phyloP scores from a whole-genome alignment of 768 basidiomycete species.

The Leccinellum rugosiceps region DNA sequence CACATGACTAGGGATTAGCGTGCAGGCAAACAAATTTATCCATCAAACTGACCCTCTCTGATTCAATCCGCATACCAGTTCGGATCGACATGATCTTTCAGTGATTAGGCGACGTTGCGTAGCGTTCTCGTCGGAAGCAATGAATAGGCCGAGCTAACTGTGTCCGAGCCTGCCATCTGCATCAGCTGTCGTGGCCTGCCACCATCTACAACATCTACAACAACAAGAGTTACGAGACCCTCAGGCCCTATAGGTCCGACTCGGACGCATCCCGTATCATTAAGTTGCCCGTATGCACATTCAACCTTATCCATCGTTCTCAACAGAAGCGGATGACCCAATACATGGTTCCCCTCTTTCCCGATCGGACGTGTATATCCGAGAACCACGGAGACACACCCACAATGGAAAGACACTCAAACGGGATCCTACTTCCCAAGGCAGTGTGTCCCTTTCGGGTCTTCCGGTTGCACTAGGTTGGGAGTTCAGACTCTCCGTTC shows the following conservation, averaged over 20 bases:
- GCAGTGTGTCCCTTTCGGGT: background rate
- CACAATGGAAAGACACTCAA: background rate
- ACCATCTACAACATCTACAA: background rate
- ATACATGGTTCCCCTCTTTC: background rate
- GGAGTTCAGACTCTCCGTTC: background rate
- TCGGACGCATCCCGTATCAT: background rate
- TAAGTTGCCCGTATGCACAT: background rate
- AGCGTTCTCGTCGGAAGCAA: background rate
- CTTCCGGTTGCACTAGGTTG: background rate
- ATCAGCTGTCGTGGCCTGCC: background rate
- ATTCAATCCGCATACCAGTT: background rate
- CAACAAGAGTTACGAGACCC: background rate
- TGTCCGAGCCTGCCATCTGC: background rate
- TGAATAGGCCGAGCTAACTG: background rate
- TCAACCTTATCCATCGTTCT: background rate
- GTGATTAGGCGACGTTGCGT: background rate
- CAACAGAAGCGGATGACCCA: background rate
- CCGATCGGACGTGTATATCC: constrained; percentile 3
- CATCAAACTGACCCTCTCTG: background rate
- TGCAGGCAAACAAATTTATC: background rate
- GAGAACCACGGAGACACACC: constrained; percentile 2
- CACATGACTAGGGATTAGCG: background rate
- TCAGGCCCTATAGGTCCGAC: background rate
- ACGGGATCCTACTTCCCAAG: background rate
- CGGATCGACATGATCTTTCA: constrained; percentile 1